phyloP scores from a whole-genome alignment of 1,284 basidiomycete species.

The Ustanciosporium gigantosporum region DNA sequence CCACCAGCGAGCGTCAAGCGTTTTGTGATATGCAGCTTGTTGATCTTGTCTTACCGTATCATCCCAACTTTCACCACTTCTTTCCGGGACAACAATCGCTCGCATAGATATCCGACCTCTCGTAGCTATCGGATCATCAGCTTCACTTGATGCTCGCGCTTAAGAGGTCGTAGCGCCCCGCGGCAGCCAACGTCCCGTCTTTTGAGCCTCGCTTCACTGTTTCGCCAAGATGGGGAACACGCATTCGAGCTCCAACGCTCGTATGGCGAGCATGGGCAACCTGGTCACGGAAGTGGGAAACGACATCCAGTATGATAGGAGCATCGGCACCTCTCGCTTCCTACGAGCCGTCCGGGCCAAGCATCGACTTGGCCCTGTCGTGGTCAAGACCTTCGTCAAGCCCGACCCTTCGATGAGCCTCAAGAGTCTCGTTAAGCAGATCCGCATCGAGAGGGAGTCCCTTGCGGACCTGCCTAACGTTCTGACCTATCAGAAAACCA shows the following conservation, averaged over 20 bases:
- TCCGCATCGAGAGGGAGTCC: slow-evolving; percentile 79
- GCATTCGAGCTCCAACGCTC: slow-evolving; percentile 31
- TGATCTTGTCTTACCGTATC: too few species aligned
- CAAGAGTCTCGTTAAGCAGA: slow-evolving; percentile 70
- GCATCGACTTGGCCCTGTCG: slow-evolving; percentile 72
- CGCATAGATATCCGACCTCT: too few species aligned
- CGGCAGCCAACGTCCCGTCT: too few species aligned
- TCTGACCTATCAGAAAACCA: slow-evolving; percentile 84
- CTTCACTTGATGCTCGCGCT: too few species aligned
- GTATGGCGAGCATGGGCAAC: slow-evolving; percentile 46
- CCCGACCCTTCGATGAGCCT: slow-evolving; percentile 74
- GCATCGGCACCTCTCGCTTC: slow-evolving; percentile 87
- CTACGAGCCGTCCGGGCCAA: slow-evolving; percentile 85
- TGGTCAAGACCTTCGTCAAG: slow-evolving; percentile 82
- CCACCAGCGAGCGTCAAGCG: too few species aligned
- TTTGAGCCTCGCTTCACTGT: too few species aligned
- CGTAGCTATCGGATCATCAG: too few species aligned
- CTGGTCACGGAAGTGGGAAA: slow-evolving; percentile 50
- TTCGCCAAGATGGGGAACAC: slow-evolving; percentile 42
- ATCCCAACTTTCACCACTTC: too few species aligned
- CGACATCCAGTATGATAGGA: slow-evolving; percentile 55
- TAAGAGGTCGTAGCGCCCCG: too few species aligned
- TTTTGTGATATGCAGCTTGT: too few species aligned
- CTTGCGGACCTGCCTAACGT: slow-evolving; percentile 83
- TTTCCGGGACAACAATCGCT: too few species aligned